Evolutionary conservation across 2,329 filamentous ascomycete genomes (phyloP).

Genomic region (Aspergillus versicolor): DNA sequence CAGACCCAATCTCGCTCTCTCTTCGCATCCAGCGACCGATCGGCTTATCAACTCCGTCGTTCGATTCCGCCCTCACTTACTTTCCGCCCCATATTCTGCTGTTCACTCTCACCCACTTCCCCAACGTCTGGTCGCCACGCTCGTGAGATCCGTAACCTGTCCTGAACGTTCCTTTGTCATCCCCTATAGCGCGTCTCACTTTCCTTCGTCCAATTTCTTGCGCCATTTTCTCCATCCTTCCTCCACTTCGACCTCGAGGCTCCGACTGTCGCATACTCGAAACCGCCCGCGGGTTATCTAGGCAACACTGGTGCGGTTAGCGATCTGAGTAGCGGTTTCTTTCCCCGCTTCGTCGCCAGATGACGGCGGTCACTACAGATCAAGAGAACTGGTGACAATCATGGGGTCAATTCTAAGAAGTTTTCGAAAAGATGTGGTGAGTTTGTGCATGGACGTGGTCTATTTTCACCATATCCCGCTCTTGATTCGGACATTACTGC

Average conservation of each 20-base stretch:
- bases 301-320: constrained; percentile 15
- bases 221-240: constrained; percentile 4
- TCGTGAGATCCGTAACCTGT: constrained; percentile 12
- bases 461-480: constrained; percentile 5
- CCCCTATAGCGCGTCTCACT: constrained; percentile 3
- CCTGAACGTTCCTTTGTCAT: constrained; percentile 5
- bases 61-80: constrained; percentile 22
- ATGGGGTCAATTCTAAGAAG: constrained; percentile 45
- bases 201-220: constrained; percentile 5
- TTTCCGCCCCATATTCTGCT: constrained; percentile 19
- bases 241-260: not conserved
- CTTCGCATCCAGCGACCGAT: constrained; percentile 5
- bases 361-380: constrained; percentile 27
- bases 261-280: constrained; percentile 14
- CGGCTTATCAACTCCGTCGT: constrained; percentile 9
- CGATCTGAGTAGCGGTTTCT: constrained; percentile 21
- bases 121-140: constrained; percentile 6
- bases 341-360: constrained; percentile 22
- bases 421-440: constrained; percentile 39
- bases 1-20: not conserved
- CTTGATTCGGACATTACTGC: not conserved
- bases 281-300: constrained; percentile 11
- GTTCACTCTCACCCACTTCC: constrained; percentile 18
- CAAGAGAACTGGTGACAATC: constrained; percentile 26
- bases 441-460: constrained; percentile 19